phyloP scores from a whole-genome alignment of 2,329 filamentous ascomycete genomes.

The Colletotrichum sidae region DNA sequence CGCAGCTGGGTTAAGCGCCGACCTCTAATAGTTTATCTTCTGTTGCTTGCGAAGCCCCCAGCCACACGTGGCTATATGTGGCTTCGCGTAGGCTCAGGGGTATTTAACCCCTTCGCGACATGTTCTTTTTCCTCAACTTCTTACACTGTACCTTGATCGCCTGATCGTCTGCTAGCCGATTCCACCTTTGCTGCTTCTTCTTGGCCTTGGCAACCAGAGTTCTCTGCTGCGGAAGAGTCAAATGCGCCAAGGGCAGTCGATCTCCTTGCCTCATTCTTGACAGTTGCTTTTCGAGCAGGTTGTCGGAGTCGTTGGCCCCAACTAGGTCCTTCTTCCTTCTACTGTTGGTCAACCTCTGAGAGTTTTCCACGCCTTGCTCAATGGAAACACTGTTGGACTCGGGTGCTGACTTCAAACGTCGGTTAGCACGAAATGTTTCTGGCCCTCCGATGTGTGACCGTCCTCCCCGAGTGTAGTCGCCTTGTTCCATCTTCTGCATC shows the following conservation, averaged over 20 bases:
- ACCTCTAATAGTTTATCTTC: too few relatives aligned
- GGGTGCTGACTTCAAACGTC: not conserved
- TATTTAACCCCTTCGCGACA: too few relatives aligned
- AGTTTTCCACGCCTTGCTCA: not conserved
- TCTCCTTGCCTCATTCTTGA: constrained; percentile 42
- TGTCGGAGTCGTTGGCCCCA: constrained; percentile 25
- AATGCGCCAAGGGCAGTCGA: constrained; percentile 42
- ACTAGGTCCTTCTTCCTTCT: constrained; percentile 1
- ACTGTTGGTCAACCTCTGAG: not conserved
- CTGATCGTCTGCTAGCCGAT: constrained; percentile 34
- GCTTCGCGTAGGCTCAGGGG: too few relatives aligned
- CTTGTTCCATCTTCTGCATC: constrained; percentile 44
- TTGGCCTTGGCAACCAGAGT: constrained; percentile 43
- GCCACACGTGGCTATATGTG: too few relatives aligned
- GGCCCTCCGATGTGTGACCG: constrained; percentile 43
- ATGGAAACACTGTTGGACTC: not conserved
- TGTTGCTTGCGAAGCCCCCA: not conserved
- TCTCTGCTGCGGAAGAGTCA: constrained; percentile 44
- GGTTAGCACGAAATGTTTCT: not conserved
- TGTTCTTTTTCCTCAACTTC: too few relatives aligned
- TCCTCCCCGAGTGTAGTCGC: constrained; percentile 49
- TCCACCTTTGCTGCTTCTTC: constrained; percentile 44
- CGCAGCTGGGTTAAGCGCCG: too few relatives aligned
- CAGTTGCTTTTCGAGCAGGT: constrained; percentile 39
- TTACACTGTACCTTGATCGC: constrained; percentile 36